A percentile compares a stretch with the other conserved stretches of the same genome.
Conservation (phyloP, 1,284 basidiomycete species). For the Pyrrhoderma lamaoense region DNA sequence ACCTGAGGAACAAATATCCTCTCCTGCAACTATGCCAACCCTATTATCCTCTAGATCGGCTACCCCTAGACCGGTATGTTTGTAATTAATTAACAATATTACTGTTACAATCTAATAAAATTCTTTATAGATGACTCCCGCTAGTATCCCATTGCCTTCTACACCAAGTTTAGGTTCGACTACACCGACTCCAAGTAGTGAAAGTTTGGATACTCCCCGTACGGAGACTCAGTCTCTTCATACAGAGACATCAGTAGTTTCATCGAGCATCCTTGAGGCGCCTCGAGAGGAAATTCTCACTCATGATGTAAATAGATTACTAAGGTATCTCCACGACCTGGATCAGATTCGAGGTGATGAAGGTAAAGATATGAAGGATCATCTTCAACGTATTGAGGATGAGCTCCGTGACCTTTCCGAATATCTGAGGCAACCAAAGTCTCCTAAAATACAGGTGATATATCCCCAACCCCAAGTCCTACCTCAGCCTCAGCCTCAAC, state of each 20-base stretch:
- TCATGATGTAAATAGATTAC: conserved; percentile 59
- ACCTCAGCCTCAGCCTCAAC: no score
- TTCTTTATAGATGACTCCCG: conserved; percentile 27
- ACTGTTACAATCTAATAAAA: conserved; percentile 8
- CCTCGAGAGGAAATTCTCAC: conserved; percentile 40
- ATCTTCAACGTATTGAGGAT: conserved; percentile 53
- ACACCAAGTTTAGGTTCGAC: conserved; percentile 31
- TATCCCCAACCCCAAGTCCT: no score
- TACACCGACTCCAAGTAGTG: conserved; percentile 34
- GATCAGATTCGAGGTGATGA: conserved; percentile 54
- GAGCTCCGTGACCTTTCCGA: conserved; percentile 54
- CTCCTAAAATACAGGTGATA: conserved; percentile 19
- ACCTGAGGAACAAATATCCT: conserved; percentile 18
- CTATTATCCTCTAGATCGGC: conserved; percentile 38
- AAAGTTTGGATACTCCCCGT: conserved; percentile 60
- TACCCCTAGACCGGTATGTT: conserved; percentile 32
- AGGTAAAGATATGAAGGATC: conserved; percentile 49
- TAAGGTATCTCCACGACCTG: conserved; percentile 56
- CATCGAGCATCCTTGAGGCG: conserved; percentile 27
- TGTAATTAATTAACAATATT: conserved; percentile 11
- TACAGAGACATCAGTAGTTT: conserved; percentile 24
- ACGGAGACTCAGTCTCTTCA: conserved; percentile 51
- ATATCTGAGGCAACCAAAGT: conserved; percentile 29
- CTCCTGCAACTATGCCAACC: conserved; percentile 44
- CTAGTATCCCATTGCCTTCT: conserved; percentile 15